A percentile compares a stretch with the other conserved stretches of the same genome.
Evolutionary conservation across 2,329 filamentous ascomycete species (phyloP).

Genomic region (Pseudocercospora cruenta): DNA sequence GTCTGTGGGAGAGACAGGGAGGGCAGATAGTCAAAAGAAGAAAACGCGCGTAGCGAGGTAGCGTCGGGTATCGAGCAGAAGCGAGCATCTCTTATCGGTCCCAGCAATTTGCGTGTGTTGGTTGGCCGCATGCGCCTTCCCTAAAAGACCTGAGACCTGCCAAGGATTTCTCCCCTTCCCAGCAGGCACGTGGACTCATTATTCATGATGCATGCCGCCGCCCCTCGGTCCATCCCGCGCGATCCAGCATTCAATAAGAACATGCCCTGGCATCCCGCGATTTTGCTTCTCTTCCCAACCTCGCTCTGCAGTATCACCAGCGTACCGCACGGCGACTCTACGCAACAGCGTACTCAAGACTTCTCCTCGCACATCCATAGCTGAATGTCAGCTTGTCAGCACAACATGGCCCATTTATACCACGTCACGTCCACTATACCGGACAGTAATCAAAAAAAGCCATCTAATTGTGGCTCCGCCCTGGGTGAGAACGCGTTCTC

Average conservation of each 20-base stretch:
- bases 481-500: slow-evolving; percentile 27
- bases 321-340: neutral
- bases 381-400: slow-evolving; percentile 32
- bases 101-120: neutral
- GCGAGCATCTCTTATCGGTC: neutral
- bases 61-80: neutral
- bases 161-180: neutral
- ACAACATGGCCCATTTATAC: slow-evolving; percentile 30
- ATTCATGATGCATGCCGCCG: neutral
- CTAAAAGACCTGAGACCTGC: neutral
- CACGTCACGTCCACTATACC: slow-evolving; percentile 25
- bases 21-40: neutral
- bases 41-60: neutral
- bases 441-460: slow-evolving; percentile 26
- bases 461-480: slow-evolving; percentile 33
- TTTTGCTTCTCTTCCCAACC: slow-evolving; percentile 8
- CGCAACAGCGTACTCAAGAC: slow-evolving; percentile 2
- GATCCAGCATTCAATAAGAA: neutral
- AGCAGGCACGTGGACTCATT: neutral
- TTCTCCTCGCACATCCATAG: slow-evolving; percentile 12
- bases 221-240: neutral
- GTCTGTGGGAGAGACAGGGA: neutral
- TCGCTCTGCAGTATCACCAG: slow-evolving; percentile 3
- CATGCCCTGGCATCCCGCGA: neutral
- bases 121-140: neutral